Percentiles rank a stretch among this genome's conserved stretches.
Evolutionary conservation across 306 rosid species (phyloP).

Genomic region (Quercus wislizeni): DNA sequence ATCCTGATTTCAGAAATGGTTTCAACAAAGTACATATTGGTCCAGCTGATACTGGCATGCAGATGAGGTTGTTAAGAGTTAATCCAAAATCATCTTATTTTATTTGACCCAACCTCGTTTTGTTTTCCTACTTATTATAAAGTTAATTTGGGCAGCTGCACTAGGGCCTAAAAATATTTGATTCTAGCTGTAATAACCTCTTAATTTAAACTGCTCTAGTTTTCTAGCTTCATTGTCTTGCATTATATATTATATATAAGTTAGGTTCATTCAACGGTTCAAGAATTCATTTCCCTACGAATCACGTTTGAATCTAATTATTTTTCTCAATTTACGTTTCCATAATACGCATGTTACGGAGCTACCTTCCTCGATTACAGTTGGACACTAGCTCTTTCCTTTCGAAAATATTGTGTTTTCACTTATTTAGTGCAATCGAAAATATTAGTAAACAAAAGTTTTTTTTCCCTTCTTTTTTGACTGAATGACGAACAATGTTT

Average conservation of each 20-base stretch:
- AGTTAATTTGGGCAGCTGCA: slow-evolving; percentile 17
- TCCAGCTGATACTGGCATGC: slow-evolving; percentile 48
- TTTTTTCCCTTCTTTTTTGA: too few species aligned
- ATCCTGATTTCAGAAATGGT: slow-evolving; percentile 22
- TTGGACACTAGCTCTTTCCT: too few species aligned
- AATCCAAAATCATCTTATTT: slow-evolving; percentile 33
- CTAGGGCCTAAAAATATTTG: slow-evolving; percentile 6
- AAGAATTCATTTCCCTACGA: neutral
- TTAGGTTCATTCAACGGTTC: neutral
- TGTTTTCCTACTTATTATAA: slow-evolving; percentile 26
- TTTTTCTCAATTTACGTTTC: too few species aligned
- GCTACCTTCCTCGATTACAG: too few species aligned
- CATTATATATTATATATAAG: neutral
- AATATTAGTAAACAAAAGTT: too few species aligned
- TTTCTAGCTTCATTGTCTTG: neutral
- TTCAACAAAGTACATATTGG: slow-evolving; percentile 59
- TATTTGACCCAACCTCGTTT: slow-evolving; percentile 30
- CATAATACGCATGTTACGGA: too few species aligned
- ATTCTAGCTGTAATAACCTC: slow-evolving; percentile 3
- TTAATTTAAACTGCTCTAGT: neutral
- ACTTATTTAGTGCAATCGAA: too few species aligned
- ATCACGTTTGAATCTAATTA: neutral
- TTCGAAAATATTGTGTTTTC: too few species aligned
- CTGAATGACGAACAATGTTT: too few species aligned
- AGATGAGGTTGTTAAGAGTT: slow-evolving; percentile 34